Percentiles rank a stretch among this genome's conserved stretches.
phyloP scores from a whole-genome alignment of 2,329 filamentous ascomycete genomes.

The Talaromyces sp. region DNA sequence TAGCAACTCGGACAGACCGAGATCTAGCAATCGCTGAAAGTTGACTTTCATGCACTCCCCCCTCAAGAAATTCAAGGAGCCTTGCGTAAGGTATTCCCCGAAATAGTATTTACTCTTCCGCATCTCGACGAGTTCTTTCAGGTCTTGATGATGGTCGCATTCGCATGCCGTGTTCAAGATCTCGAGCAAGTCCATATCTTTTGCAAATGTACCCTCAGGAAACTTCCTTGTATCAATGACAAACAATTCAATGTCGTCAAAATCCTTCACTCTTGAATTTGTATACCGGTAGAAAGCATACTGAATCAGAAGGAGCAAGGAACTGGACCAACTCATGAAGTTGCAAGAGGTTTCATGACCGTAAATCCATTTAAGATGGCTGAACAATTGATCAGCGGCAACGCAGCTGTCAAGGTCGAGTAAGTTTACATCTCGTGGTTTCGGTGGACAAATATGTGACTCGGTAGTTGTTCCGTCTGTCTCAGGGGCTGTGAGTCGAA shows the following conservation, averaged over 20 bases:
- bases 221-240: not conserved
- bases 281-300: not conserved
- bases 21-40: not conserved
- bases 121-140: not conserved
- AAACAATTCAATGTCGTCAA: not conserved
- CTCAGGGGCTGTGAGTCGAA: not conserved
- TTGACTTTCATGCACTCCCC: not conserved
- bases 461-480: not conserved
- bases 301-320: not conserved
- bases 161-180: not conserved
- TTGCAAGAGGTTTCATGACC: not conserved
- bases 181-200: not conserved
- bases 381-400: not conserved
- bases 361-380: not conserved
- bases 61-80: not conserved
- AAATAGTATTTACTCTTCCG: not conserved
- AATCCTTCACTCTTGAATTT: not conserved
- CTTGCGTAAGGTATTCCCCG: not conserved
- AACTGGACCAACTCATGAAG: not conserved
- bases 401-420: not conserved
- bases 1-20: not conserved
- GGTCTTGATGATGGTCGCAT: not conserved
- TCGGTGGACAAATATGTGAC: not conserved
- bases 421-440: not conserved
- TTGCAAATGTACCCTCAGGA: not conserved